Percentiles rank a stretch among this genome's conserved stretches.
phyloP scores from a whole-genome alignment of 1,139 yeast genomes.

The Meyerozyma elateridarum region DNA sequence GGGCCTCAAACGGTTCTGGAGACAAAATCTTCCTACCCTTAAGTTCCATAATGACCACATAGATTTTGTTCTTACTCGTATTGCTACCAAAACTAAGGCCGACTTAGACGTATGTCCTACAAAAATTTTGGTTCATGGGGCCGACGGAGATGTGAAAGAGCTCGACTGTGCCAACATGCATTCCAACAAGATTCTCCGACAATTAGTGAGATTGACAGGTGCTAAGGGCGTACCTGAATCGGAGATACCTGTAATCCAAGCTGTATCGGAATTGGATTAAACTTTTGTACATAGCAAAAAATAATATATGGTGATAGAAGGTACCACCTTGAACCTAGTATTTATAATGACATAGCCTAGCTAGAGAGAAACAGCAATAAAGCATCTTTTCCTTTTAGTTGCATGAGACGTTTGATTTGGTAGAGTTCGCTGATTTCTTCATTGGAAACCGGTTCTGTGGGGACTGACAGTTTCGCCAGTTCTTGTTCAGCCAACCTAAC shows the following conservation, averaged over 20 bases:
- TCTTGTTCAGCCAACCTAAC: slow-evolving; percentile 17
- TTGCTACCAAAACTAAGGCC: slow-evolving; percentile 37
- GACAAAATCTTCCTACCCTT: slow-evolving; percentile 64
- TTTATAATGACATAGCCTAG: no score
- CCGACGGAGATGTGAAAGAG: slow-evolving; percentile 17
- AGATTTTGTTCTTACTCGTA: slow-evolving; percentile 56
- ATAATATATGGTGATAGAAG: no score
- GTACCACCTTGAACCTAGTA: no score
- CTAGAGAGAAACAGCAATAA: slow-evolving; percentile 61
- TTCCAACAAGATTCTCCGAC: slow-evolving; percentile 23
- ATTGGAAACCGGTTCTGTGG: no score
- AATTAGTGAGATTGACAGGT: slow-evolving; percentile 27
- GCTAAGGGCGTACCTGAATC: slow-evolving; percentile 26
- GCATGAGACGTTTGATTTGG: slow-evolving; percentile 56
- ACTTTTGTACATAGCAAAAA: slow-evolving; percentile 2
- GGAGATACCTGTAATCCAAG: slow-evolving; percentile 21
- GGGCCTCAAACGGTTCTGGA: slow-evolving; percentile 60
- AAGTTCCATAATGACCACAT: slow-evolving; percentile 77
- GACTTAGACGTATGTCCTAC: slow-evolving; percentile 48
- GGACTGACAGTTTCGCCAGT: slow-evolving; percentile 6
- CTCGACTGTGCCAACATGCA: slow-evolving; percentile 30
- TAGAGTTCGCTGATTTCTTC: slow-evolving; percentile 50
- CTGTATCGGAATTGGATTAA: no score
- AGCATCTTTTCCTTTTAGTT: slow-evolving; percentile 64
- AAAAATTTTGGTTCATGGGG: slow-evolving; percentile 27